Base-by-base conservation (phyloP, 176 grass and related monocot genomes). In the Cenchrus fungigraminus region DNA sequence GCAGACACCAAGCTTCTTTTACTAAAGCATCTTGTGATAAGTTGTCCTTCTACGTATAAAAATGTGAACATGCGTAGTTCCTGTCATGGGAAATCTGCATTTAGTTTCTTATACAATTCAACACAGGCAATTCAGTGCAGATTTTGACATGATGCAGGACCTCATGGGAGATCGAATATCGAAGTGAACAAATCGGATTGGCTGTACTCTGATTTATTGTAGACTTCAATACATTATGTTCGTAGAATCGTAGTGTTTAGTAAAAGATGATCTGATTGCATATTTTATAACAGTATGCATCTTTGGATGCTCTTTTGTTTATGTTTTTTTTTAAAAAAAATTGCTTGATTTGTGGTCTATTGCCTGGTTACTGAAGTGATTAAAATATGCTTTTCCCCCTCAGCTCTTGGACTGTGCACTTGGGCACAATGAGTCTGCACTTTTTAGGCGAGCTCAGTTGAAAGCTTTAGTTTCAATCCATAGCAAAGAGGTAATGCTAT, bases 391-490 rank as follows among this genome's bases (percentile, higher is more conserved):
- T 84, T 50, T 78, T 74, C 2, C 4, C 47, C 50, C 53, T 70
- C 82, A 99, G 97, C 68, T 99, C 85, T 84, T 99, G 73, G 97
- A 99, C 77, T 99, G 94, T 62, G 93, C 94, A 80, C 97, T 99
- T 91, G 97, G 97, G 58, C 97, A 99, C 89, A 94, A 97, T 85
- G 97, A 97, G 82, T 99, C 97, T 83, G 97, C 97, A 77, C 84
- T 99, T 78, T 99, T 99, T 91, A 99, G 97, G 79, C 94, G 97
- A 65, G 97, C 97, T 77, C 97, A 99, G 83, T 70, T 99, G 71
- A 99, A 99, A 87, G 97, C 84, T 85, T 90, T 99, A 56, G 97
- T 99, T 61, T 94, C 91, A 88, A 99, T 99, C 82, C 97, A 99
- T 88, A 72, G 97, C 91, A 99, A 94, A 91, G 97, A 99, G 94